A percentile compares a stretch with the other conserved stretches of the same genome.
phyloP scores from a whole-genome alignment of 352 stramenopile genomes.

The Phytophthora hybrid region DNA sequence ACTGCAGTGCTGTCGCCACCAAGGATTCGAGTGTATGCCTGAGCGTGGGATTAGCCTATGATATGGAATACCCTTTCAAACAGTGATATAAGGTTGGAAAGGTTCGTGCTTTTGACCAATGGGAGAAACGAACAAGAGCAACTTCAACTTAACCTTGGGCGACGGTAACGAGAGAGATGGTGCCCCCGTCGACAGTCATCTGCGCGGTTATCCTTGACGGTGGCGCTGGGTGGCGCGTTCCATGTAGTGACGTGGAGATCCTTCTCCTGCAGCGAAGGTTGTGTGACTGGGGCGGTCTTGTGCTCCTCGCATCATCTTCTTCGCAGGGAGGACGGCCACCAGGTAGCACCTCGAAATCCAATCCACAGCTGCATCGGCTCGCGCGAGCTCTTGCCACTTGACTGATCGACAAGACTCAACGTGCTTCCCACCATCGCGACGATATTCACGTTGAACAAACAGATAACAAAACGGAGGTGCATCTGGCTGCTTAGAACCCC shows the following conservation, averaged over 20 bases:
- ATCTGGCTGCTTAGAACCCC: too few relatives aligned
- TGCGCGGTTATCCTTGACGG: constrained; percentile 4
- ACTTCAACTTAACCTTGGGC: constrained; percentile 27
- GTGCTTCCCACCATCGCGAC: too few relatives aligned
- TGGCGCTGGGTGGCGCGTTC: constrained; percentile 9
- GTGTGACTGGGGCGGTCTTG: not conserved
- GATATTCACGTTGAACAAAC: too few relatives aligned
- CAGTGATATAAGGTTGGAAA: constrained; percentile 2
- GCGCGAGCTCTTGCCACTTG: not conserved
- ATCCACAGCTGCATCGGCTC: not conserved
- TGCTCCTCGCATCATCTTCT: constrained; percentile 13
- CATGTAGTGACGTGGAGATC: constrained; percentile 31
- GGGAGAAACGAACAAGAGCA: not conserved
- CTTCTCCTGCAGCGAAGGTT: not conserved
- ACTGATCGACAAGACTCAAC: not conserved
- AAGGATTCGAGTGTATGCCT: constrained; percentile 28
- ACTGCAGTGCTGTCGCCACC: constrained; percentile 19
- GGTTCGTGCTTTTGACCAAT: constrained; percentile 10
- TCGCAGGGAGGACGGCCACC: not conserved
- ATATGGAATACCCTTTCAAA: not conserved
- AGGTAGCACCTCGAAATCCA: not conserved
- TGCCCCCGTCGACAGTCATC: constrained; percentile 21
- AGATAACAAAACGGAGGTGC: too few relatives aligned
- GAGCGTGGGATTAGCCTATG: constrained; percentile 6
- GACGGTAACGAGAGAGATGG: not conserved